Conservation (phyloP, 495 filamentous ascomycete genomes). For the Trichoderma asperelloides region DNA sequence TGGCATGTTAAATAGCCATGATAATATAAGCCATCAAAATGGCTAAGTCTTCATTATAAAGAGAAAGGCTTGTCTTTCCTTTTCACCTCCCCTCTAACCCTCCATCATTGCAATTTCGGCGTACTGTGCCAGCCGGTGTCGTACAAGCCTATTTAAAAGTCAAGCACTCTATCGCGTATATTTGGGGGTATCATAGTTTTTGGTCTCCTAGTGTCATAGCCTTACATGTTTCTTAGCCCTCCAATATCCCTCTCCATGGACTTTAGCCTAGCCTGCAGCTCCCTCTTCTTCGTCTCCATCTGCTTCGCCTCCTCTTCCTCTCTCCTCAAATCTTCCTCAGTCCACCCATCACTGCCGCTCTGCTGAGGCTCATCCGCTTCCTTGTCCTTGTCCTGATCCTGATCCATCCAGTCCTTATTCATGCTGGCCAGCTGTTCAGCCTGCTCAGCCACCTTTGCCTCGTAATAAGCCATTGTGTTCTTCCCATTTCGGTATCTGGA, state of each 20-base stretch:
- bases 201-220: neutral
- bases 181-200: slow-evolving; percentile 17
- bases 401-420: slow-evolving; percentile 49
- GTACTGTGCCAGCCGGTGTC: no score
- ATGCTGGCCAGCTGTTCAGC: slow-evolving; percentile 62
- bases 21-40: no score
- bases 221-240: slow-evolving; percentile 42
- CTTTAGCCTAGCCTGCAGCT: slow-evolving; percentile 66
- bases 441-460: slow-evolving; percentile 71
- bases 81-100: no score
- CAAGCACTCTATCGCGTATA: neutral
- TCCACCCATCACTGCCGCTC: slow-evolving; percentile 41
- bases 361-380: slow-evolving; percentile 27
- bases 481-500: slow-evolving; percentile 61
- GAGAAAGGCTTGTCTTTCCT: no score
- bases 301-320: slow-evolving; percentile 74
- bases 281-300: slow-evolving; percentile 67
- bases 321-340: slow-evolving; percentile 62
- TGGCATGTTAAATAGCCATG: no score
- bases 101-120: no score
- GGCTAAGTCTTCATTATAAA: no score
- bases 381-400: slow-evolving; percentile 32
- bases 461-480: slow-evolving; percentile 70
- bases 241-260: slow-evolving; percentile 76
- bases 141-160: no score